Evolutionary conservation across 2,329 filamentous ascomycete genomes (phyloP), one percentile per base, ranked within the genome.

Genomic region (Zymoseptoria pseudotritici): DNA sequence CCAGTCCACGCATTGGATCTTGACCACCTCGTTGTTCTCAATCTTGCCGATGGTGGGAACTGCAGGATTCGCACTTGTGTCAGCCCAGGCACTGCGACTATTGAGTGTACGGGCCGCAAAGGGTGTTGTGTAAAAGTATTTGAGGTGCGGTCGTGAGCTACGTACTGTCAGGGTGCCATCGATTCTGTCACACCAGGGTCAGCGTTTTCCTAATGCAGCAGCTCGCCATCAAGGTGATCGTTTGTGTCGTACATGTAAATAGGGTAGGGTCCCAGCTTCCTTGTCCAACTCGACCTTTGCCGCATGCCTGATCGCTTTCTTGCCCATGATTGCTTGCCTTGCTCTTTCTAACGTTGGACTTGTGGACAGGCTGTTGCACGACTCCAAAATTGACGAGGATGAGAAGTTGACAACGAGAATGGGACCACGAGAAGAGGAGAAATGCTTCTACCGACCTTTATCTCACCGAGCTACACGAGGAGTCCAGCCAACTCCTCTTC

Each of bases 1-100:
- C 69, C 90, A 95, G 76, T 95, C 90, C 7, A 94, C 79, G 70
- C 92, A 96, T 79, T 96, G 90, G 65, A 96, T 96, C 76, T 95
- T 96, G 66, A 96, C 91, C 0, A 89, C 89, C 76, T 96, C 92
- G 29, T 87, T 87, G 70, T 92, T 86, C 68, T 88, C 86, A 69
- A 97, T 91, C 1, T 82, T 85, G 31, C 81, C 88, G 55, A 81
- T 82, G 58, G 82, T 84, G 0, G 92, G 92, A 56, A 96, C 90
- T 94, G 62, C n/a, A 17, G n/a, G 22, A 50, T n/a, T 3, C 46
- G 26, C 24, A 58, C 56, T 49, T 50, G 49, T 57, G 50, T 55
- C 55, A 22, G 29, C 50, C n/a, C 10, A 10, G n/a, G 17, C 20
- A 13, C 49, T 49, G 22, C 22, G 4, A 24, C 22, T 24, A 24